These are phyloP conservation scores for Aspergillus puulaauensis DNA, from an alignment of 2,329 filamentous ascomycete species.

Conservation along the genomic window DNA sequence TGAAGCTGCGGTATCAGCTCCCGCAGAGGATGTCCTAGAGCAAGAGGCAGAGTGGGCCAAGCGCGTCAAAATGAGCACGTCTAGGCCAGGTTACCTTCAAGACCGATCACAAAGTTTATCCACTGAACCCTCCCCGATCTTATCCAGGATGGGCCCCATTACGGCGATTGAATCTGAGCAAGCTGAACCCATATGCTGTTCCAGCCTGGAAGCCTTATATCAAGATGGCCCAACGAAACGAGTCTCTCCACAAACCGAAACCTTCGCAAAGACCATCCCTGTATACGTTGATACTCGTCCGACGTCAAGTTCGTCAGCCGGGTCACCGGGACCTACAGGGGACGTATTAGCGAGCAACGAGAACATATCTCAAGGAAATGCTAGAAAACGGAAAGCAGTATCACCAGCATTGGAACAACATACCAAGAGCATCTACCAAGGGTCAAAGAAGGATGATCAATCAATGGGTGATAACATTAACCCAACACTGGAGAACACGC, in stretches of 20 bases:
- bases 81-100: constrained; percentile 38
- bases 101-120: constrained; percentile 25
- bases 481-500: not conserved
- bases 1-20: constrained; percentile 52
- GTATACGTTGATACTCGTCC: constrained; percentile 22
- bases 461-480: not conserved
- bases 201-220: not conserved
- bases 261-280: constrained; percentile 4
- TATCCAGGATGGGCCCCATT: not conserved
- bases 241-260: not conserved
- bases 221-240: not conserved
- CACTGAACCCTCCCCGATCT: constrained; percentile 19
- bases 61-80: constrained; percentile 54
- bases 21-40: constrained; percentile 56
- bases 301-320: not conserved
- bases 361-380: constrained; percentile 18
- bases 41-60: constrained; percentile 63
- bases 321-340: not conserved
- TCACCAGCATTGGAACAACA: not conserved
- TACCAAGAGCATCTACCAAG: not conserved
- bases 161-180: not conserved
- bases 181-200: not conserved
- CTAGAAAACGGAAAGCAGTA: constrained; percentile 12
- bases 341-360: constrained; percentile 21
- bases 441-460: not conserved